Conservation (phyloP, 2,329 filamentous ascomycete species). For the Apiospora aurea region DNA sequence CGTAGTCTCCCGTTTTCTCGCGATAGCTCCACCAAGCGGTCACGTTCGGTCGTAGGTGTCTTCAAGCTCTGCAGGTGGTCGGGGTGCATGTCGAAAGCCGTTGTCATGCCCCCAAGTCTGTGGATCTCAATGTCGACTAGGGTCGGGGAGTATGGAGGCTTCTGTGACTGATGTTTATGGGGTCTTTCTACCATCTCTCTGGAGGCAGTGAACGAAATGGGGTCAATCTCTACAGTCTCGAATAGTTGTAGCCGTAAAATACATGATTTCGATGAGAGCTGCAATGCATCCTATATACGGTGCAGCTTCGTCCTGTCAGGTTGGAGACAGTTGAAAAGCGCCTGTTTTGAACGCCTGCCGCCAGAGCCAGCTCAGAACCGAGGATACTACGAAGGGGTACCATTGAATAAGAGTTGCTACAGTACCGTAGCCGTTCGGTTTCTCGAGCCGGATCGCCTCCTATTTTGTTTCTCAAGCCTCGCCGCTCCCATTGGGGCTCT, state of each 20-base stretch:
- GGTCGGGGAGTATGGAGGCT: constrained; percentile 7
- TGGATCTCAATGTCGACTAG: constrained; percentile 11
- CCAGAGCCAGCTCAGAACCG: constrained; percentile 3
- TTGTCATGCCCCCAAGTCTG: constrained; percentile 18
- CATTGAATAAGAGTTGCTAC: background rate
- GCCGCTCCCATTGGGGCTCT: too few relatives aligned
- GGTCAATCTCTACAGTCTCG: background rate
- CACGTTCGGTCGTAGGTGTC: background rate
- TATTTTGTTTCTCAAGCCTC: background rate
- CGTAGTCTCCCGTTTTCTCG: constrained; percentile 10
- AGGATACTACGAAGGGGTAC: background rate
- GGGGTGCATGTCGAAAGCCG: constrained; percentile 6
- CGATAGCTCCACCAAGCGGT: constrained; percentile 5
- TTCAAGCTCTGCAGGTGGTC: constrained; percentile 5
- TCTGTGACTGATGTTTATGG: constrained; percentile 2
- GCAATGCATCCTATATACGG: background rate
- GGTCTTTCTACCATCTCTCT: constrained; percentile 3
- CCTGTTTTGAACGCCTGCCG: background rate
- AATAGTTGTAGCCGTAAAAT: background rate
- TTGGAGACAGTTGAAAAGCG: background rate
- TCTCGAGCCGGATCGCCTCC: background rate
- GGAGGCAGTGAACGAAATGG: background rate
- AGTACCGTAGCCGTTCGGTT: background rate
- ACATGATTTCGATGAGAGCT: background rate
- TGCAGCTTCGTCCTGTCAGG: background rate